phyloP scores from a whole-genome alignment of 495 filamentous ascomycete species.

The Penicillium coffeae region DNA sequence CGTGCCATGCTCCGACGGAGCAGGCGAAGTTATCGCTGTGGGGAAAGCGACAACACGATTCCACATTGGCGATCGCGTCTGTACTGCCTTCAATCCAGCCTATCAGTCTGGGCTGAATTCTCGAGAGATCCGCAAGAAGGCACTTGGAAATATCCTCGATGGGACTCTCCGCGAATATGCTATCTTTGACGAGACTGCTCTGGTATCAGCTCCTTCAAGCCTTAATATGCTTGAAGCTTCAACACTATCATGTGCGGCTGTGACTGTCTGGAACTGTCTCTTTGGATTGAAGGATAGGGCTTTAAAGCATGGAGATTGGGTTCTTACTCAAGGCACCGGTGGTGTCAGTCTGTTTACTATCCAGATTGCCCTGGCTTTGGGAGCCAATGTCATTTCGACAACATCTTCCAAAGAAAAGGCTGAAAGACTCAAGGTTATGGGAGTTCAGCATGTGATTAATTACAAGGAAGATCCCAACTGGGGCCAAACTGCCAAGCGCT shows the following conservation, averaged over 20 bases:
- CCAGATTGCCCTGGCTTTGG: slow-evolving; percentile 68
- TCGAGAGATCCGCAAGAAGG: background rate
- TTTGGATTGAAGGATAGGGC: background rate
- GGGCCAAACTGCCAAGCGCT: slow-evolving; percentile 53
- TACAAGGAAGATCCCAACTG: slow-evolving; percentile 58
- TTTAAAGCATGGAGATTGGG: background rate
- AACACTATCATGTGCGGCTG: slow-evolving; percentile 25
- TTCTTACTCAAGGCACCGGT: background rate
- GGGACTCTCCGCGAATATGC: slow-evolving; percentile 65
- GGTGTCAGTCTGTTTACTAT: background rate
- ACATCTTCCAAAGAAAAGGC: slow-evolving; percentile 61
- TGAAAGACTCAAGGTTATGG: slow-evolving; percentile 49
- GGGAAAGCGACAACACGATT: background rate
- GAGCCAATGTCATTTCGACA: slow-evolving; percentile 67
- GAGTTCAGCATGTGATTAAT: slow-evolving; percentile 51
- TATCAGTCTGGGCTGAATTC: background rate
- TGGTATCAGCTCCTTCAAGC: slow-evolving; percentile 25
- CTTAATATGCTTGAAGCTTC: slow-evolving; percentile 20
- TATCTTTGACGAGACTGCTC: slow-evolving; percentile 73
- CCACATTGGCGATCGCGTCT: slow-evolving; percentile 11
- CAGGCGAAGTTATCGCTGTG: slow-evolving; percentile 52
- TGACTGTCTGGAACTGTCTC: slow-evolving; percentile 32
- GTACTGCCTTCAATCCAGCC: background rate
- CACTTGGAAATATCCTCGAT: slow-evolving; percentile 28
- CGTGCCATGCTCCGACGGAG: slow-evolving; percentile 31